Base-by-base conservation (phyloP, 371 early-diverging fungal species). In the Zancudomyces culisetae region DNA sequence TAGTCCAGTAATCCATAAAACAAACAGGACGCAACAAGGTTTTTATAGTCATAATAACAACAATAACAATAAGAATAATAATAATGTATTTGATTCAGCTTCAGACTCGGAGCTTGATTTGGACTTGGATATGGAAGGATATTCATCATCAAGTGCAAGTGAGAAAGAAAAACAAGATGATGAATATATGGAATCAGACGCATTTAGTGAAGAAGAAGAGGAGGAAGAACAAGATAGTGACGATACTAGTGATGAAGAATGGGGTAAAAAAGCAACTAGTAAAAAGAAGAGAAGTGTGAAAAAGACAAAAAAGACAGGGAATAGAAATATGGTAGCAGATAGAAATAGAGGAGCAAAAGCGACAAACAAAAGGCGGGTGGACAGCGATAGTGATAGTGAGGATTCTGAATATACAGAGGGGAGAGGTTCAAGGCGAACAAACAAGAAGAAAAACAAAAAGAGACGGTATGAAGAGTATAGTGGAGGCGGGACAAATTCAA, bases 211-310 rank as follows among this genome's bases (percentile, higher is more conserved):
- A 10, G 6, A 27, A 10, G 45, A 45, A 27, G 45, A 18, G 28
- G 26, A 24, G 6, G 45, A 28, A 45, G 45, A 18, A 10, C 6
- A 18, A 45, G 18, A 45, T 4, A 42, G 15, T 19, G 54, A 54
- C 3, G 45, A 54, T 23, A 3, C 54, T 2, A 54, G 54, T 35
- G 54, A 54, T 49, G 54, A 54, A 20, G 54, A 54, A 4, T 54
- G 45, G 42, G 54, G 29, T 3, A 39, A 22, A 18, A 47, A 47
- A 23, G 49, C 27, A 49, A n/a, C n/a, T n/a, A n/a, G n/a, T n/a
- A 30, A 22, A 45, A 45, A 27, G 20, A 52, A 52, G 22, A 24
- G 27, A 54, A n/a, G 30, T 18, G 18, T 24, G 4, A 49, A 48
- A 54, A 54, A 43, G 45, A n/a, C 46, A 21, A 40, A 40, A 2